Percentiles rank a stretch among this genome's conserved stretches.
These are phyloP conservation scores for Diplocarpon rosae DNA, from an alignment of 2,329 filamentous ascomycete species.

Conservation along the genomic window DNA sequence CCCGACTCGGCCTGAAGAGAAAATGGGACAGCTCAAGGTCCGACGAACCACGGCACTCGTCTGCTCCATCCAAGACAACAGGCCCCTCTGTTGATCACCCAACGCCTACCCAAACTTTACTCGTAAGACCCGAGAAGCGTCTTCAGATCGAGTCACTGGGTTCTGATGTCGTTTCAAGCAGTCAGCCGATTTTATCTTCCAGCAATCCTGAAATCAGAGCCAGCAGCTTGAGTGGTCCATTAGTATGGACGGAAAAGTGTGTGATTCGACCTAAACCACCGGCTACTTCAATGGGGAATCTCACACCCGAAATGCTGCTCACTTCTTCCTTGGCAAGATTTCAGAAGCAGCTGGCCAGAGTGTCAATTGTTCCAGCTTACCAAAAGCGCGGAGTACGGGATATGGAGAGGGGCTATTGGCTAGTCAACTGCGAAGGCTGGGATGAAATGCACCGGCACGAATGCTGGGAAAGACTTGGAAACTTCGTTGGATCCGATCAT, in stretches of 20 bases:
- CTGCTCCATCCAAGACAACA: constrained; percentile 3
- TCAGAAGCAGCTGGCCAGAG: constrained; percentile 32
- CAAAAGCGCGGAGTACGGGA: constrained; percentile 39
- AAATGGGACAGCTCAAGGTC: constrained; percentile 6
- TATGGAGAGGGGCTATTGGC: constrained; percentile 73
- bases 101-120: background rate
- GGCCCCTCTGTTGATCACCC: background rate
- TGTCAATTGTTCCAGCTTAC: constrained; percentile 35
- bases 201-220: background rate
- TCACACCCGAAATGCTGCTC: constrained; percentile 42
- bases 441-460: constrained; percentile 33
- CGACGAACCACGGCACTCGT: constrained; percentile 4
- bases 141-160: constrained; percentile 1
- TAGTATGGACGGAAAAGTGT: constrained; percentile 20
- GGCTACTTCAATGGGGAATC: constrained; percentile 31
- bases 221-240: constrained; percentile 1
- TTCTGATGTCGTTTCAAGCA: background rate
- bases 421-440: constrained; percentile 49
- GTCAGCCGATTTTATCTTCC: background rate
- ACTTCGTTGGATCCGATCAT: constrained; percentile 46
- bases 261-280: constrained; percentile 47
- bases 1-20: constrained; percentile 6
- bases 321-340: constrained; percentile 45
- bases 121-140: background rate
- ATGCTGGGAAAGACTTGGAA: constrained; percentile 51